Evolutionary conservation across 2,329 filamentous ascomycete genomes (phyloP).

Genomic region (Ophiostoma perfectum): DNA sequence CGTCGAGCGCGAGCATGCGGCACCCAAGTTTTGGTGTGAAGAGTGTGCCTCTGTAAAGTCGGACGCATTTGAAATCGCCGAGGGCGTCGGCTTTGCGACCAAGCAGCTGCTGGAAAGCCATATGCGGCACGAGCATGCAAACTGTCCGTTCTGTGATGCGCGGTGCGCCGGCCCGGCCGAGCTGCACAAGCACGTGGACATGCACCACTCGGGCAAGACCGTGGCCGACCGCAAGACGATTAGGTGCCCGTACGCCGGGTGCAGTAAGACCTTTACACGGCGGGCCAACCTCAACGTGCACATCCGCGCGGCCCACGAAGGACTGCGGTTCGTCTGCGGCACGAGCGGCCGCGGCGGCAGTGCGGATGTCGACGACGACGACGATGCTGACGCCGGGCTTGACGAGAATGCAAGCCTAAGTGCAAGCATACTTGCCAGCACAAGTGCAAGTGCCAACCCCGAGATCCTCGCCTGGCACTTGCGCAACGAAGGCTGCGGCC

Average conservation of each 20-base stretch:
- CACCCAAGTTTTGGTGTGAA: conserved; percentile 68
- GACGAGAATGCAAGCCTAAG: background rate
- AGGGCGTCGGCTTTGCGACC: conserved; percentile 59
- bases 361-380: background rate
- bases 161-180: conserved; percentile 61
- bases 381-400: background rate
- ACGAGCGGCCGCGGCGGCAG: background rate
- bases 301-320: conserved; percentile 69
- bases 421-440: background rate
- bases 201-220: conserved; percentile 61
- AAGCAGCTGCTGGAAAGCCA: conserved; percentile 67
- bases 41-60: conserved; percentile 51
- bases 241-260: conserved; percentile 61
- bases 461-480: conserved; percentile 58
- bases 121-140: conserved; percentile 64
- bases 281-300: conserved; percentile 79
- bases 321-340: conserved; percentile 74
- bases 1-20: conserved; percentile 61
- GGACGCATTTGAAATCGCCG: too few species aligned
- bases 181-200: conserved; percentile 71
- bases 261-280: conserved; percentile 72
- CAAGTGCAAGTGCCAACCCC: conserved; percentile 46
- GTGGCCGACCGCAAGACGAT: conserved; percentile 61
- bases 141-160: conserved; percentile 69
- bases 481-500: conserved; percentile 62